These are phyloP conservation scores for Erodium trifolium DNA, from an alignment of 441 rosid species.

Conservation along the genomic window DNA sequence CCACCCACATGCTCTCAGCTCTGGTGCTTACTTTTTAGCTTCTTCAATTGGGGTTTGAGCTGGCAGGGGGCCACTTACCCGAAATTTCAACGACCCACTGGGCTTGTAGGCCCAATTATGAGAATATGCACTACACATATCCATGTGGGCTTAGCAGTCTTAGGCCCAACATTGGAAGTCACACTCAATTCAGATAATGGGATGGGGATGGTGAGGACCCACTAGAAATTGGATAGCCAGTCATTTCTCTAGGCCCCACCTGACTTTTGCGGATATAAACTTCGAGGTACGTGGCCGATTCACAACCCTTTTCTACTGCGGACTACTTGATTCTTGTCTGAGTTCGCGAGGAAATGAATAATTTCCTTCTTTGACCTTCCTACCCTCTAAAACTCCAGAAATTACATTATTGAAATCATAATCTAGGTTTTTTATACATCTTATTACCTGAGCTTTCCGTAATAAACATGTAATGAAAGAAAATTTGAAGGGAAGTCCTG, in stretches of 20 bases:
- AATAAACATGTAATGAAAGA: too few relatives aligned
- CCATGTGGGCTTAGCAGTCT: not conserved
- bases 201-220: not conserved
- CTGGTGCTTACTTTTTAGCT: not conserved
- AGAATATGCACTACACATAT: not conserved
- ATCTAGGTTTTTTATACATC: too few relatives aligned
- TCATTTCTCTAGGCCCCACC: not conserved
- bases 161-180: not conserved
- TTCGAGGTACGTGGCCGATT: slow-evolving; percentile 1
- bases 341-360: not conserved
- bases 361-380: not conserved
- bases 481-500: too few relatives aligned
- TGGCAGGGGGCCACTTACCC: not conserved
- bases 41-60: not conserved
- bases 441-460: too few relatives aligned
- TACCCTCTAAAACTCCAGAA: not conserved
- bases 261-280: not conserved
- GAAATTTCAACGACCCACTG: not conserved
- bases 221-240: not conserved
- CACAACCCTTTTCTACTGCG: not conserved
- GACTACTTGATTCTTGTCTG: not conserved
- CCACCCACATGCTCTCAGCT: not conserved
- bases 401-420: not conserved
- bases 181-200: not conserved
- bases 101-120: not conserved